Conservation (phyloP, 2,329 filamentous ascomycete species). For the Myriosclerotinia scirpicola region DNA sequence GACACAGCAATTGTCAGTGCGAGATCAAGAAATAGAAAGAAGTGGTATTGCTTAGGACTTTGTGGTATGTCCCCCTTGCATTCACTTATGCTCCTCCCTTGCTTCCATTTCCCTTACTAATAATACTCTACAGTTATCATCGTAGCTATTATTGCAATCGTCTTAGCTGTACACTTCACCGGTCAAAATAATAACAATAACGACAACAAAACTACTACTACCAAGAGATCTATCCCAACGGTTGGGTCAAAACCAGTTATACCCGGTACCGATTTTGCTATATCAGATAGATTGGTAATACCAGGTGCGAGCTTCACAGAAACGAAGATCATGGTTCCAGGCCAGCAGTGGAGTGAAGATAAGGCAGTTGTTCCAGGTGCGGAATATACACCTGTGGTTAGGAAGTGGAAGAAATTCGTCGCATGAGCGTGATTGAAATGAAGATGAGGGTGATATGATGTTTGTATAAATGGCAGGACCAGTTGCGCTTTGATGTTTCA, state of each 20-base stretch:
- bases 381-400: slow-evolving; percentile 5
- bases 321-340: slow-evolving; percentile 26
- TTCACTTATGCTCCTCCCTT: not conserved
- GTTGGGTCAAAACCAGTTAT: slow-evolving; percentile 24
- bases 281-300: slow-evolving; percentile 25
- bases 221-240: slow-evolving; percentile 33
- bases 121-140: slow-evolving; percentile 49
- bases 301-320: slow-evolving; percentile 24
- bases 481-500: slow-evolving; percentile 14
- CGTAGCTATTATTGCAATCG: slow-evolving; percentile 50
- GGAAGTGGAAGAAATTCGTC: slow-evolving; percentile 29
- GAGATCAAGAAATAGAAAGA: slow-evolving; percentile 66
- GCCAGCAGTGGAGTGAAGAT: slow-evolving; percentile 23
- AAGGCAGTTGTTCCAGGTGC: slow-evolving; percentile 20
- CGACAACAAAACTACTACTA: slow-evolving; percentile 2
- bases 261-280: slow-evolving; percentile 20
- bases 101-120: slow-evolving; percentile 24
- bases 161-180: slow-evolving; percentile 51
- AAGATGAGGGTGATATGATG: slow-evolving; percentile 1
- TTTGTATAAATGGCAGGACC: slow-evolving; percentile 21
- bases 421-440: slow-evolving; percentile 22
- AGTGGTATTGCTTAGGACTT: slow-evolving; percentile 93
- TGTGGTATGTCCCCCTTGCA: slow-evolving; percentile 45
- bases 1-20: slow-evolving; percentile 80
- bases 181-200: slow-evolving; percentile 29